Conservation (phyloP, 2,329 filamentous ascomycete species). For the Ophiostoma quercus region DNA sequence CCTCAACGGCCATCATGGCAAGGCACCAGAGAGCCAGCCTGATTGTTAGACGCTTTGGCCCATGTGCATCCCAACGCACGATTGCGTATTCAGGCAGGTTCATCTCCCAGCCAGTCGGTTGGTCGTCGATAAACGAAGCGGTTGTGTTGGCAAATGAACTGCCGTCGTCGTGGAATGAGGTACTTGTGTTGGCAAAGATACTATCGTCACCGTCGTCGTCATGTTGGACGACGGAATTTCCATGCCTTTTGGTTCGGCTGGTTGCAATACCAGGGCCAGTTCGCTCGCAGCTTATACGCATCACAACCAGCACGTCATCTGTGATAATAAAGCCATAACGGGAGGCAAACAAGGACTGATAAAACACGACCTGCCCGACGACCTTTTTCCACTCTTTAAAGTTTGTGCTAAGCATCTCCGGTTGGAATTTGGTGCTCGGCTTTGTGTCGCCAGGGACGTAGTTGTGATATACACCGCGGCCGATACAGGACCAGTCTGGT, state of each 20-base stretch:
- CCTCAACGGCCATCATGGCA: conserved; percentile 7
- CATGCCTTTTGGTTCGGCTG: not conserved
- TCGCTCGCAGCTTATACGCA: not conserved
- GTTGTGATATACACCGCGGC: not conserved
- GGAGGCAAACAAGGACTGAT: not conserved
- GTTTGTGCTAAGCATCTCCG: not conserved
- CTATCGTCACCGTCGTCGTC: not conserved
- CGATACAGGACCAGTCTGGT: conserved; percentile 13
- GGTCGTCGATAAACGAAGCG: not conserved
- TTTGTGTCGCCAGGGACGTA: not conserved
- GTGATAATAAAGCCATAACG: not conserved
- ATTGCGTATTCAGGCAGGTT: not conserved
- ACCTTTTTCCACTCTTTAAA: not conserved
- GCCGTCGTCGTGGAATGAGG: not conserved
- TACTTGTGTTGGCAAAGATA: too few relatives aligned
- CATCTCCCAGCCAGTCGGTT: not conserved
- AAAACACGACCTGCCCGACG: not conserved
- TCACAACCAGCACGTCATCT: not conserved
- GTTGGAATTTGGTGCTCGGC: not conserved
- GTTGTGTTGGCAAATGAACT: not conserved
- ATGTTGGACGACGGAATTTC: not conserved
- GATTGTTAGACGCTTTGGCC: not conserved
- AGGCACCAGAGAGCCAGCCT: conserved; percentile 13
- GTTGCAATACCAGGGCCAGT: not conserved
- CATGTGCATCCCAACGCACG: not conserved